These are phyloP conservation scores for Ganoderma lucidum DNA, from an alignment of 1,284 basidiomycete species.

Conservation along the genomic window DNA sequence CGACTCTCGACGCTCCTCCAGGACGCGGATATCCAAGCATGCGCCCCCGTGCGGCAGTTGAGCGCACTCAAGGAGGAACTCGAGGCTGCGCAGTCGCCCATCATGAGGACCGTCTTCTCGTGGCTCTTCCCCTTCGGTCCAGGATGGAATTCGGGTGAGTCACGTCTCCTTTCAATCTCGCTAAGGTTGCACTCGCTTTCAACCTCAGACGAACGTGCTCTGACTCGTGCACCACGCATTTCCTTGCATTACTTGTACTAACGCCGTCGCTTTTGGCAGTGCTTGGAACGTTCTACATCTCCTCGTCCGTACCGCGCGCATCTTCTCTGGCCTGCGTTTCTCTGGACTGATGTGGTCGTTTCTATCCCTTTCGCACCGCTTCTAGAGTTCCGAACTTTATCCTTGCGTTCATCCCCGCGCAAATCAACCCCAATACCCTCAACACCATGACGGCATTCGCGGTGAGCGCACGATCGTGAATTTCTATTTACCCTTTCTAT, in stretches of 20 bases:
- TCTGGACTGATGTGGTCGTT: conserved; percentile 26
- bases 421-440: conserved; percentile 83
- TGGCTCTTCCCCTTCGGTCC: conserved; percentile 88
- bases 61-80: conserved; percentile 64
- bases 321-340: conserved; percentile 28
- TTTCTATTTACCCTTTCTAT: conserved; percentile 19
- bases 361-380: neutral
- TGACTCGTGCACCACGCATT: conserved; percentile 9
- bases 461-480: conserved; percentile 50
- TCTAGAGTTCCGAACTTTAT: conserved; percentile 89
- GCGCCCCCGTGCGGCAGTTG: conserved; percentile 61
- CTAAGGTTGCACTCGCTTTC: conserved; percentile 17
- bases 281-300: conserved; percentile 92
- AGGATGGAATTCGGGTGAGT: conserved; percentile 81
- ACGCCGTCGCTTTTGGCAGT: conserved; percentile 48
- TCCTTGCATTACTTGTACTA: conserved; percentile 12
- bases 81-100: conserved; percentile 69
- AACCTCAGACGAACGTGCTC: conserved; percentile 34
- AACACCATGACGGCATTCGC: conserved; percentile 93
- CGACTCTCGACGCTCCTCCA: conserved; percentile 24
- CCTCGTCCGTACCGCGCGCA: conserved; percentile 68
- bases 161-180: neutral
- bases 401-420: conserved; percentile 87
- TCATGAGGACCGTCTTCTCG: conserved; percentile 80
- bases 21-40: conserved; percentile 48